Conservation (phyloP, 192 early-diverging fungal genomes). For the Coemansia sp. region DNA sequence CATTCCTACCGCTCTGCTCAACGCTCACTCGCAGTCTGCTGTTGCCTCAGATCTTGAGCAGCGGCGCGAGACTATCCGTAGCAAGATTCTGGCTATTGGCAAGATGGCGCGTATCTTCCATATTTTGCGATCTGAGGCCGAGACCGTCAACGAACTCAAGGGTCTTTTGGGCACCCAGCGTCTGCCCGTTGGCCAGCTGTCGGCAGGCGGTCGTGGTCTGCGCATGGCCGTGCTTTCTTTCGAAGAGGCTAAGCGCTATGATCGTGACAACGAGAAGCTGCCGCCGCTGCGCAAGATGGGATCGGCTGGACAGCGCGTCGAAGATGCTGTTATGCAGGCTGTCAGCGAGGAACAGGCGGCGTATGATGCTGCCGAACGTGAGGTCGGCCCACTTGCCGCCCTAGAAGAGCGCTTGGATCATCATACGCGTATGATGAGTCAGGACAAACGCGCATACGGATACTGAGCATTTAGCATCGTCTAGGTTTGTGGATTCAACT, state of each 20-base stretch:
- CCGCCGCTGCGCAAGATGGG: conserved; percentile 58
- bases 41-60: conserved; percentile 57
- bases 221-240: conserved; percentile 85
- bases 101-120: conserved; percentile 88
- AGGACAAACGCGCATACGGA: conserved; percentile 23
- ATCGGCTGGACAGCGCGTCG: conserved; percentile 22
- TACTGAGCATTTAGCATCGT: conserved; percentile 10
- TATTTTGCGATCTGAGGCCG: conserved; percentile 86
- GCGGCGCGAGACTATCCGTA: conserved; percentile 25
- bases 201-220: conserved; percentile 88
- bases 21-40: neutral
- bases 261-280: conserved; percentile 89
- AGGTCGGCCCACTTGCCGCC: conserved; percentile 26
- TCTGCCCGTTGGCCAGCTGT: conserved; percentile 83
- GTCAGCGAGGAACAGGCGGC: conserved; percentile 34
- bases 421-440: conserved; percentile 28
- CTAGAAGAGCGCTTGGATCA: conserved; percentile 36
- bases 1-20: conserved; percentile 8
- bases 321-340: conserved; percentile 25
- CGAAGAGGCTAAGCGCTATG: conserved; percentile 87
- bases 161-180: conserved; percentile 77
- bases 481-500: neutral
- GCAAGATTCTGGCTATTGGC: conserved; percentile 83
- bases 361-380: conserved; percentile 25
- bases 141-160: conserved; percentile 92